Evolutionary conservation across 116 monocot genomes (phyloP).

Genomic region (Thalassia testudinum): DNA sequence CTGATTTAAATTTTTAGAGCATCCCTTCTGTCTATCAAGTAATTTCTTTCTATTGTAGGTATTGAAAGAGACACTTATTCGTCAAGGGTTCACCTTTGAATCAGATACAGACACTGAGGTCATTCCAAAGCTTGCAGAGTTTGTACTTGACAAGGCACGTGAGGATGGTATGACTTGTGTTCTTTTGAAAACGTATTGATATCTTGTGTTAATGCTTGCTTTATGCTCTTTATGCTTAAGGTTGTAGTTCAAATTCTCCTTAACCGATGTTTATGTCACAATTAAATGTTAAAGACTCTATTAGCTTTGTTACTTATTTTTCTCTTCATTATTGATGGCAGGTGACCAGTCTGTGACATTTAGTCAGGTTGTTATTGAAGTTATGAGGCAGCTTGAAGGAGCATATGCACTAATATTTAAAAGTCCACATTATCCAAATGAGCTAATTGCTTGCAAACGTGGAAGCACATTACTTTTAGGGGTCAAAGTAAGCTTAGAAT

Average conservation of each 20-base stretch:
- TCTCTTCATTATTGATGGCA: constrained; percentile 5
- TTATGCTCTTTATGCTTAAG: neutral
- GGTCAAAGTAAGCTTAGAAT: constrained; percentile 55
- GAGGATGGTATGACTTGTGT: constrained; percentile 31
- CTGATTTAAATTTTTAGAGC: neutral
- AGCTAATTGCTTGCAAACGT: constrained; percentile 88
- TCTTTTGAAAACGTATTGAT: neutral
- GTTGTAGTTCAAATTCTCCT: neutral
- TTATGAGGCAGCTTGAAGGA: constrained; percentile 98
- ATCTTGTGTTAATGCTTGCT: neutral
- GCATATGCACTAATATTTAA: constrained; percentile 97
- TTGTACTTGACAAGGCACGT: constrained; percentile 72
- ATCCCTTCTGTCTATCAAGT: neutral
- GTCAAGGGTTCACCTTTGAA: constrained; percentile 88
- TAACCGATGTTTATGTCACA: too few species aligned
- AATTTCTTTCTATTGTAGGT: constrained; percentile 28
- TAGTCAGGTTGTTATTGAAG: constrained; percentile 93
- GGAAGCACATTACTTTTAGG: constrained; percentile 82
- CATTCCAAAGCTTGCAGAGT: constrained; percentile 94
- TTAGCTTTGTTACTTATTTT: too few species aligned
- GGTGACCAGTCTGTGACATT: constrained; percentile 67
- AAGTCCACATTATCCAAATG: constrained; percentile 94
- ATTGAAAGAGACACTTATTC: constrained; percentile 68
- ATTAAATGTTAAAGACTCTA: too few species aligned
- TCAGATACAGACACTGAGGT: constrained; percentile 99